phyloP scores from a whole-genome alignment of 2,329 filamentous ascomycete species.

The Colletotrichum magnum region DNA sequence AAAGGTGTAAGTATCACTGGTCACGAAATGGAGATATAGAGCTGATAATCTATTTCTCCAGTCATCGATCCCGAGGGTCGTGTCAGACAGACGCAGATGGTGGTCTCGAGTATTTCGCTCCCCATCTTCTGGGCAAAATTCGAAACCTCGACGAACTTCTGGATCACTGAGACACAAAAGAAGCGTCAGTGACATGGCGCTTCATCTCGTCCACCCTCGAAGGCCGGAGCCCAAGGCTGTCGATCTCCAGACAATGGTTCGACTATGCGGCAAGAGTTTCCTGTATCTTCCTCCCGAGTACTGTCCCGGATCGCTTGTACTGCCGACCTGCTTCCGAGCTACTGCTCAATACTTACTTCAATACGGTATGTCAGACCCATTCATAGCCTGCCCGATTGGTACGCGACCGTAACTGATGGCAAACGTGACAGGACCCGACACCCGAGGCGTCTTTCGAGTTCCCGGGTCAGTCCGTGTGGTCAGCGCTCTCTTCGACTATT shows the following conservation, averaged over 20 bases:
- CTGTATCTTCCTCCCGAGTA: slow-evolving; percentile 73
- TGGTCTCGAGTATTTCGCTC: slow-evolving; percentile 54
- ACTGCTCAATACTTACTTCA: slow-evolving; percentile 75
- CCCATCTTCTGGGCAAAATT: slow-evolving; percentile 28
- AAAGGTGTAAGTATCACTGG: not conserved
- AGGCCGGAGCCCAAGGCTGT: slow-evolving; percentile 62
- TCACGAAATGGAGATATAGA: too few species aligned
- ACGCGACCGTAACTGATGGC: slow-evolving; percentile 38
- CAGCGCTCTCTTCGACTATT: slow-evolving; percentile 75
- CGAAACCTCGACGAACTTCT: slow-evolving; percentile 9
- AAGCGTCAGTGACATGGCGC: slow-evolving; percentile 69
- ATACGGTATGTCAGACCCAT: slow-evolving; percentile 59
- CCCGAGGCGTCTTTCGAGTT: slow-evolving; percentile 74
- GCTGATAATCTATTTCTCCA: slow-evolving; percentile 2
- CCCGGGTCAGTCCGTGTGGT: slow-evolving; percentile 71
- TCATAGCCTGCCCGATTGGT: not conserved
- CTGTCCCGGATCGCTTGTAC: slow-evolving; percentile 67
- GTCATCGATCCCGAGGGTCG: slow-evolving; percentile 22
- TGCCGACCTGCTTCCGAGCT: slow-evolving; percentile 77
- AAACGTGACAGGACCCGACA: slow-evolving; percentile 51
- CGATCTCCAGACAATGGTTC: slow-evolving; percentile 71
- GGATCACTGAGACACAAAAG: slow-evolving; percentile 58
- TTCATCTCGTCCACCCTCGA: slow-evolving; percentile 58
- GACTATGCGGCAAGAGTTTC: slow-evolving; percentile 73
- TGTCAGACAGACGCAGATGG: slow-evolving; percentile 54